Conservation (phyloP, 306 rosid genomes). For the Trifolium repens region DNA sequence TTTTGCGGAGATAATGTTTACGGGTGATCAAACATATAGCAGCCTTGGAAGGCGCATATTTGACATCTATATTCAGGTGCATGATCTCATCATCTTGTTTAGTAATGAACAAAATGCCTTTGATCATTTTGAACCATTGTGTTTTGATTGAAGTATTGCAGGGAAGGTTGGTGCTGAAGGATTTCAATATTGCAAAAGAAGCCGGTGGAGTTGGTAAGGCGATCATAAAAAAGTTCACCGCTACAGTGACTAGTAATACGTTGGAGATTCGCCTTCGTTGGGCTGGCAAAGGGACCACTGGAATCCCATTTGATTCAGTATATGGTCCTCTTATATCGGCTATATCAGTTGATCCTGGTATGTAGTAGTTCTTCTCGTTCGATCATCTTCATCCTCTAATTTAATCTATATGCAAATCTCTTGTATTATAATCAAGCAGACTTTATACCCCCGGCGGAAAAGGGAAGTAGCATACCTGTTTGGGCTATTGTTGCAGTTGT, state of each 20-base stretch:
- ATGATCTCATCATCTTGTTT: too few relatives aligned
- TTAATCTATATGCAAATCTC: neutral
- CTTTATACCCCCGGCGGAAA: conserved; percentile 39
- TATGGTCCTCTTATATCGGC: conserved; percentile 58
- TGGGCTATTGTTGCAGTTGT: conserved; percentile 43
- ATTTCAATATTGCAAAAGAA: conserved; percentile 49
- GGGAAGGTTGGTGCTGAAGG: conserved; percentile 36
- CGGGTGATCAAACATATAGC: conserved; percentile 26
- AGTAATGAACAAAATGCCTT: too few relatives aligned
- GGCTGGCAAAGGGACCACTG: conserved; percentile 60
- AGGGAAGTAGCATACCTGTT: conserved; percentile 6
- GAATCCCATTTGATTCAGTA: conserved; percentile 43
- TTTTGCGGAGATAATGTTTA: conserved; percentile 59
- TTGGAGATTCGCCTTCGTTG: conserved; percentile 41
- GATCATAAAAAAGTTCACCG: neutral
- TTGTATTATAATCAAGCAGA: conserved; percentile 34
- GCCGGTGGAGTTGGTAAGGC: conserved; percentile 47
- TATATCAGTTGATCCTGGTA: conserved; percentile 54
- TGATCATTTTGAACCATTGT: too few relatives aligned
- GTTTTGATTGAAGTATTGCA: conserved; percentile 2
- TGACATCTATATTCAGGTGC: conserved; percentile 65
- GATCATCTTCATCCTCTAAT: neutral
- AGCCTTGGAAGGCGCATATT: conserved; percentile 67
- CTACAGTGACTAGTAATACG: conserved; percentile 21
- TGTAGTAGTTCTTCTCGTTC: conserved; percentile 12